Evolutionary conservation across 2,329 filamentous ascomycete genomes (phyloP).

Genomic region (Rhinocladiella mackenziei): DNA sequence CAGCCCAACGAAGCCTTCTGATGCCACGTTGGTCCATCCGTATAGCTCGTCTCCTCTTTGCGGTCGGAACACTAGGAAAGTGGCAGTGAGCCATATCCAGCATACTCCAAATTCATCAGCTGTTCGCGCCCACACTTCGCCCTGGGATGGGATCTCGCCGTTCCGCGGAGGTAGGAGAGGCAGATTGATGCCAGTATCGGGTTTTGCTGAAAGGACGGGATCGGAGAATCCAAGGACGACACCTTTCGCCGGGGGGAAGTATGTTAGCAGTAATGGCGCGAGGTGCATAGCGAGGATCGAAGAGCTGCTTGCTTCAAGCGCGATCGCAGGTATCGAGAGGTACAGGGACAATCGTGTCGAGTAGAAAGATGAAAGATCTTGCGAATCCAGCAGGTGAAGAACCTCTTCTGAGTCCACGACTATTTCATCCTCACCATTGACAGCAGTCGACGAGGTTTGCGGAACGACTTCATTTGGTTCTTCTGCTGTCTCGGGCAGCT

Average conservation of each 20-base stretch:
- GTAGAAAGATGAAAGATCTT: slow-evolving; percentile 24
- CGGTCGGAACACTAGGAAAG: slow-evolving; percentile 79
- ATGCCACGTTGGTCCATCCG: slow-evolving; percentile 67
- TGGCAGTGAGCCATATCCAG: slow-evolving; percentile 83
- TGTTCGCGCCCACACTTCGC: slow-evolving; percentile 41
- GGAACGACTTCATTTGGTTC: slow-evolving; percentile 4
- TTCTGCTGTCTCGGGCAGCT: slow-evolving; percentile 11
- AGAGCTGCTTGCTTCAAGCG: slow-evolving; percentile 50
- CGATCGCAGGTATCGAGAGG: slow-evolving; percentile 56
- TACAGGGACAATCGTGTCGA: slow-evolving; percentile 52
- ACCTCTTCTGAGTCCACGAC: slow-evolving; percentile 4
- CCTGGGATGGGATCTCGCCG: slow-evolving; percentile 35
- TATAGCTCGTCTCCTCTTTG: slow-evolving; percentile 68
- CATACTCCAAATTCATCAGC: slow-evolving; percentile 80
- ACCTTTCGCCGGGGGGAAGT: slow-evolving; percentile 57
- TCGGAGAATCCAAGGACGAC: slow-evolving; percentile 36
- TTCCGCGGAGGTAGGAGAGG: slow-evolving; percentile 34
- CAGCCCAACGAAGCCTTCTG: slow-evolving; percentile 81
- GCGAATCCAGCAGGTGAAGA: slow-evolving; percentile 17
- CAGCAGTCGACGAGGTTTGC: background rate
- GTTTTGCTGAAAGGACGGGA: slow-evolving; percentile 24
- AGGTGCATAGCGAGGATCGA: slow-evolving; percentile 59
- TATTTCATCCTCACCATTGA: slow-evolving; percentile 1
- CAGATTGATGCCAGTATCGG: slow-evolving; percentile 39
- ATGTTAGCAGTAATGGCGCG: slow-evolving; percentile 60